Conservation (phyloP, 352 stramenopile genomes). For the Pythium oligandrum region DNA sequence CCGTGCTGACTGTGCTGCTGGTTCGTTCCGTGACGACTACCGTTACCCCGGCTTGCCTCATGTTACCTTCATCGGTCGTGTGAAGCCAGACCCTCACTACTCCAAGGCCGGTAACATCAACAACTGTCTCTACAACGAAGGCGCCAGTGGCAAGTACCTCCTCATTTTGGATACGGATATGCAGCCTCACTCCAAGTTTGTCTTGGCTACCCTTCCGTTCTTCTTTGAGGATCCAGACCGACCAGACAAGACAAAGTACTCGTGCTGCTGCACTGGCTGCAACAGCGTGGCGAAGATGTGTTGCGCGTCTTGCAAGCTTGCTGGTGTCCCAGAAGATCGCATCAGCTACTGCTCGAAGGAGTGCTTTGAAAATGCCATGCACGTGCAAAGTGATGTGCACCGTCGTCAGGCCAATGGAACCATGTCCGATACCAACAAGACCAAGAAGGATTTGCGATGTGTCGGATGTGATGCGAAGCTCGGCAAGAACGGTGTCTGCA, state of each 20-base stretch:
- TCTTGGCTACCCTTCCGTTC: conserved; percentile 70
- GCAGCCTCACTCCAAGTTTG: conserved; percentile 75
- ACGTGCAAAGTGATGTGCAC: conserved; percentile 32
- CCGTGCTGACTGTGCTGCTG: conserved; percentile 57
- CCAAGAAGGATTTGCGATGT: conserved; percentile 33
- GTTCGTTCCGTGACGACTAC: conserved; percentile 85
- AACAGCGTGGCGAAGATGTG: conserved; percentile 40
- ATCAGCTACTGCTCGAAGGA: conserved; percentile 48
- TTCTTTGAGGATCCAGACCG: conserved; percentile 80
- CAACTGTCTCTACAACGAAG: conserved; percentile 84
- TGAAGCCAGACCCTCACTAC: conserved; percentile 79
- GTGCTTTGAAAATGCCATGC: conserved; percentile 47
- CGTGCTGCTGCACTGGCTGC: conserved; percentile 36
- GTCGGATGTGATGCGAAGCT: conserved; percentile 26
- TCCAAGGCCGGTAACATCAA: conserved; percentile 89
- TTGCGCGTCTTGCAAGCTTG: conserved; percentile 41
- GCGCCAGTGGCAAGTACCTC: conserved; percentile 68
- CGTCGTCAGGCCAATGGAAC: conserved; percentile 41
- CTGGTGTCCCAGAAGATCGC: conserved; percentile 33
- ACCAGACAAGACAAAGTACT: conserved; percentile 56
- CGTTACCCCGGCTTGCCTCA: conserved; percentile 70
- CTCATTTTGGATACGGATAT: conserved; percentile 85
- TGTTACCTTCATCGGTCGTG: conserved; percentile 71
- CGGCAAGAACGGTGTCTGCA: conserved; percentile 24
- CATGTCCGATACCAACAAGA: conserved; percentile 18